Evolutionary conservation across 192 early-diverging fungal species (phyloP), one percentile per base, ranked within the genome.

Genomic region (Umbelopsis isabellina): DNA sequence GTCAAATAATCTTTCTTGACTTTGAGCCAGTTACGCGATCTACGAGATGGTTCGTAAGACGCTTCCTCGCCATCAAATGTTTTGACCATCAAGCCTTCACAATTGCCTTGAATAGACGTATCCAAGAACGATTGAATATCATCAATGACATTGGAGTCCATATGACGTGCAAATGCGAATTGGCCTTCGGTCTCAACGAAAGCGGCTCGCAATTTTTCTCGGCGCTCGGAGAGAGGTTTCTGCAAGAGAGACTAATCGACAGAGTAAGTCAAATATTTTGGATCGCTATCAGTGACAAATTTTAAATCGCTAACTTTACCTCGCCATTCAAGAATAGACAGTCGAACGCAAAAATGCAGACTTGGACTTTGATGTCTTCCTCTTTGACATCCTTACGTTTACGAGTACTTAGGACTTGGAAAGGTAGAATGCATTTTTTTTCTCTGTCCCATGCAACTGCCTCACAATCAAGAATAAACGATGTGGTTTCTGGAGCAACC

Each of bases 21-120:
- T 82, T 99, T 99, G 18, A 99, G 87, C 98, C 98, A 99, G 80
- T 99, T 99, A 50, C 95, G 84, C 15, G 96, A 98, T 20, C 98
- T 86, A 78, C 94, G 93, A 41, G 92, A 95, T 12, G 97, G 98
- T 74, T 99, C 98, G 75, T 99, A 99, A 0, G 91, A 87, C 0
- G 97, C 88, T 53, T 89, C 87, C 4, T 87, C 80, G 30, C 91
- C 91, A 70, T 97, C 93, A 66, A 97, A 83, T 18, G 93, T 93
- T 80, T 99, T 99, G 27, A 99, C 92, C 96, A 99, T 98, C 66
- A 98, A 75, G 1, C 97, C 97, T 82, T 99, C 97, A 79, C 96
- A 99, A 79, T 96, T 97, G 20, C 87, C 92, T 66, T 88, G 83
- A 48, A 90, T 86, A 66, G 86, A 84, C 45, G 86, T 86, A 75